Base-by-base conservation (phyloP, 495 filamentous ascomycete species). In the Aspergillus baeticus region DNA sequence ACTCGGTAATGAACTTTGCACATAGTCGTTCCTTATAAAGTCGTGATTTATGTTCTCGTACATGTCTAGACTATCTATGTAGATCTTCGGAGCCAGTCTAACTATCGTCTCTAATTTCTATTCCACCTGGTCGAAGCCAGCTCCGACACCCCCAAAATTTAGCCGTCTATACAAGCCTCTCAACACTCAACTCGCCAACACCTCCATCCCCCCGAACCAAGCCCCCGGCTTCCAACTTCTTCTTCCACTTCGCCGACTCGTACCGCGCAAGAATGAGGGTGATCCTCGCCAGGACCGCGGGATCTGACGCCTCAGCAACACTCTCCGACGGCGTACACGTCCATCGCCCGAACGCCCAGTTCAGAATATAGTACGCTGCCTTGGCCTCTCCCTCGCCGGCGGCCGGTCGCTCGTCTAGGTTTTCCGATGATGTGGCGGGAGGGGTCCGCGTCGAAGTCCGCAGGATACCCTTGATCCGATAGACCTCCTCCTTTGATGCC, bases 311-410 rank as follows among this genome's bases (percentile, higher is more conserved):
- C 41, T 71, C 64, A 3, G 73, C 62, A 34, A 77, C 76, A 39
- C 69, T 68, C 5, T 66, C 68, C 34, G 88, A 73, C 0, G 78
- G 77, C 6, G 92, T 93, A 63, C 89, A 93, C 2, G 84, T 96
- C 94, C 94, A 97, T 15, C 94, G 80, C 6, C 91, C 92, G 72
- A 98, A 98, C 0, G 94, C 95, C 94, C 94, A 98, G 67, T 98
- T 98, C 41, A 98, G 78, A 43, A 97, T 95, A 66, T 92, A 96
- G 56, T 71, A 53, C 51, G 61, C 62, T 4, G 55, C 23, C 1
- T 47, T 54, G 26, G 63, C 62, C 17, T 35, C 39, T 0, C 23
- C 14, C 6, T 45, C 18, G 15, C 5, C 33, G 2, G 41, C 20
- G 0, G 23, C 10, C 14, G 18, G 52, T 15, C 35, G 22, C 6